Base-by-base conservation (phyloP, 2,329 filamentous ascomycete species). In the Fusarium torulosum region DNA sequence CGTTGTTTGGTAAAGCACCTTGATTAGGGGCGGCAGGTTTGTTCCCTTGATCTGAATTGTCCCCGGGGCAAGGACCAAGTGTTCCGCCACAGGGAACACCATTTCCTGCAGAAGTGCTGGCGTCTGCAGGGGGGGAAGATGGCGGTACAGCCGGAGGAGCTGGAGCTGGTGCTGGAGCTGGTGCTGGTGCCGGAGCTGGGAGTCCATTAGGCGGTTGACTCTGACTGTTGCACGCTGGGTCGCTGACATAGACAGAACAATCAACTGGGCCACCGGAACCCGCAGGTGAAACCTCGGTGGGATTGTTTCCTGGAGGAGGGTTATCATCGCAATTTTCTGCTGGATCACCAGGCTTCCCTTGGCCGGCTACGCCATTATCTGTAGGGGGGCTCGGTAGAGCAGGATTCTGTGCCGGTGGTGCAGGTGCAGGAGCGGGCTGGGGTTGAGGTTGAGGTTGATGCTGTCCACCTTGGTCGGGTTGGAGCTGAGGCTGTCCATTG, bases 291-390 rank as follows among this genome's bases (percentile, higher is more conserved):
- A 40, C 23, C 20, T 19, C 35, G 14, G 40, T 29, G 10, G 41
- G 40, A 45, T 37, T 23, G 21, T 40, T 37, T 23, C 15, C 41
- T 29, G 45, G 21, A 38, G 40, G 17, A 45, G 33, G 6, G 13
- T 20, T 49, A 27, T 62, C 45, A 8, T 62, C 50, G 6, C 58
- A 62, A 25, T 64, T 43, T 21, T 66, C 63, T 21, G 50, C 55
- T 33, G 19, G 15, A 10, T 7, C 23, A 33, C 29, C 31, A n/a
- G 19, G 13, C 9, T 20, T 21, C 15, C 27, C 25, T 33, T 59
- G 35, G 17, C 40, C 44, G 43, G 37, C 38, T 5, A 21, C n/a
- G n/a, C 42, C 27, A 6, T 49, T 37, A 9, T 33, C 44, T 21
- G 23, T 15, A 25, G 61, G 57, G n/a, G 4, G 29, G 29, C 13